phyloP scores from a whole-genome alignment of 1,284 basidiomycete species.

The Phellinidium pouzarii region DNA sequence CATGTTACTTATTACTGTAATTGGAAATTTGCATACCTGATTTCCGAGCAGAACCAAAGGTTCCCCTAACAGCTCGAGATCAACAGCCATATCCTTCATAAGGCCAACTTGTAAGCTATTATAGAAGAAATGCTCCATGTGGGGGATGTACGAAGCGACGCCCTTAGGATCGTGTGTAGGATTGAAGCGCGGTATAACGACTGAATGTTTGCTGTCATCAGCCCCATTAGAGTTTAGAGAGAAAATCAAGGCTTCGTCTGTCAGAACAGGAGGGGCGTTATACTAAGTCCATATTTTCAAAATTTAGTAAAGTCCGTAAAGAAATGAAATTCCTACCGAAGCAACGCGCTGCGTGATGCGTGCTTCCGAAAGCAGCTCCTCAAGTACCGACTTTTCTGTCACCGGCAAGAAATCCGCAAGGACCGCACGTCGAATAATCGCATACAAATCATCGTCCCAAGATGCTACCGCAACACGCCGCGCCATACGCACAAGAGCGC shows the following conservation, averaged over 20 bases:
- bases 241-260: conserved; percentile 32
- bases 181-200: conserved; percentile 44
- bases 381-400: conserved; percentile 48
- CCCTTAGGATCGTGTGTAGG: conserved; percentile 43
- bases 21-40: conserved; percentile 36
- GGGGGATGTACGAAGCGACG: conserved; percentile 48
- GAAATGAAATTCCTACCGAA: conserved; percentile 28
- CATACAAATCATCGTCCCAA: conserved; percentile 38
- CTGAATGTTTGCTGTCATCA: conserved; percentile 27
- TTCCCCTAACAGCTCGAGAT: conserved; percentile 51
- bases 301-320: background rate
- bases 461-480: conserved; percentile 40
- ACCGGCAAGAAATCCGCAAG: conserved; percentile 55
- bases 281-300: conserved; percentile 38
- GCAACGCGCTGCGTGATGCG: conserved; percentile 38
- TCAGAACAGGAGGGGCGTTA: conserved; percentile 39
- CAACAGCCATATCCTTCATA: conserved; percentile 57
- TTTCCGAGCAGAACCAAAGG: conserved; percentile 62
- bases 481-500: conserved; percentile 51
- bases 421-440: conserved; percentile 42
- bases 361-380: conserved; percentile 44
- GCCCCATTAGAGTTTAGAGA: conserved; percentile 39
- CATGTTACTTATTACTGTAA: background rate
- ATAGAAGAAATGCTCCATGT: conserved; percentile 65
- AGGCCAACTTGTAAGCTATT: conserved; percentile 59